Base-by-base conservation (phyloP, 2,329 filamentous ascomycete genomes). In the Dactylellina drechsleri region DNA sequence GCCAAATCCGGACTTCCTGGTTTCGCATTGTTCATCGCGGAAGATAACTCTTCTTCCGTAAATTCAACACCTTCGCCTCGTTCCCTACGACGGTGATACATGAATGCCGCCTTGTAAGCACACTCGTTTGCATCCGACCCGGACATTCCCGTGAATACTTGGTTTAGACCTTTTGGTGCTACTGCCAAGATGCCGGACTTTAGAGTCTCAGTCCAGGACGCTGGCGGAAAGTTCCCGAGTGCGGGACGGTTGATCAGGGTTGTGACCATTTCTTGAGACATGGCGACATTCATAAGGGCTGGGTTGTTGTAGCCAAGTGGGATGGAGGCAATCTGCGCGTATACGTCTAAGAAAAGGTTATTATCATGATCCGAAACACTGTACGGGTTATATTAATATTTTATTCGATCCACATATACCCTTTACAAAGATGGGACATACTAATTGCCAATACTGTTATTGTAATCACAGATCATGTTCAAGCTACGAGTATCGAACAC, bases 81-180 rank as follows among this genome's bases (percentile, higher is more conserved):
- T 83, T 95, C 88, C 77, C 89, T 86, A 82, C 92, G 91, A 57
- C 91, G 89, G 80, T 90, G 90, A 87, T 90, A 96, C 90, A 97
- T 97, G 84, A 97, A 97, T 58, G 93, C 93, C 7, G 93, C 93
- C 85, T 97, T 97, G 87, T 92, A 97, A 50, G 93, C 93, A 40
- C 92, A 91, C 84, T 97, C 93, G 84, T 97, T 97, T 83, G 93
- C 93, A 80, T 97, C 93, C 18, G 92, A 96, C 76, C 93, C 93
- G 64, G 92, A 88, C 85, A 92, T 91, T 77, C 90, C 92, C 16
- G 93, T 97, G 84, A 96, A 96, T 79, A 97, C 92, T 83, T 97
- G 91, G 85, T 93, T 84, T 77, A 94, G 84, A 40, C 93, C 93
- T 81, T 90, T 90, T 73, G 93, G 93, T 0, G 93, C 92, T 57